Evolutionary conservation across 768 basidiomycete genomes (phyloP).

Genomic region (Tricholoma bakamatsutake): DNA sequence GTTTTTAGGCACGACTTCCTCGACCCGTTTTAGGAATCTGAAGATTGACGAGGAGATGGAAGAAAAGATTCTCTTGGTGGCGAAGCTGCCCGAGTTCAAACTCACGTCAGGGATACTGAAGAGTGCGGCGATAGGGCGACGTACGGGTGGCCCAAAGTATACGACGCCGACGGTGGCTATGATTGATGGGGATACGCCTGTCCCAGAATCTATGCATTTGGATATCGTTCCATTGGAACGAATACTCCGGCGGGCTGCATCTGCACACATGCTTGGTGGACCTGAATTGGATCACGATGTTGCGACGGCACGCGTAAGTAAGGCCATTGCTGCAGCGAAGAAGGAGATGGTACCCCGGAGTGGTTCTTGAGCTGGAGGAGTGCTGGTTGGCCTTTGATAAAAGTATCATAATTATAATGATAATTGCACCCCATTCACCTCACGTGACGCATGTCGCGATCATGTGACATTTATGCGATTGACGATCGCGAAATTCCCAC

Average conservation of each 20-base stretch:
- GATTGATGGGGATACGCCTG: conserved; percentile 10
- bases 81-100: background rate
- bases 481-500: background rate
- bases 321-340: background rate
- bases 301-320: background rate
- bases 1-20: conserved; percentile 17
- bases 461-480: background rate
- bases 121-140: background rate
- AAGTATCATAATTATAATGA: too few relatives aligned
- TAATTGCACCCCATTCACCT: too few relatives aligned
- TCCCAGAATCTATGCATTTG: conserved; percentile 4
- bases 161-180: conserved; percentile 11
- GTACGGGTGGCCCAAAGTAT: background rate
- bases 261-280: conserved; percentile 2
- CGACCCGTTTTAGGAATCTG: background rate
- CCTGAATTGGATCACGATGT: background rate
- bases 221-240: conserved; percentile 8
- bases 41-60: conserved; percentile 6
- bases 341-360: background rate
- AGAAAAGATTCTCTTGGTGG: conserved; percentile 7
- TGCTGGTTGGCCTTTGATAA: too few relatives aligned
- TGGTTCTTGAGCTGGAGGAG: background rate
- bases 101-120: background rate
- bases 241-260: conserved; percentile 10
- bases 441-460: background rate